Conservation (phyloP, 345 rosid genomes). For the Alliaria petiolata region DNA sequence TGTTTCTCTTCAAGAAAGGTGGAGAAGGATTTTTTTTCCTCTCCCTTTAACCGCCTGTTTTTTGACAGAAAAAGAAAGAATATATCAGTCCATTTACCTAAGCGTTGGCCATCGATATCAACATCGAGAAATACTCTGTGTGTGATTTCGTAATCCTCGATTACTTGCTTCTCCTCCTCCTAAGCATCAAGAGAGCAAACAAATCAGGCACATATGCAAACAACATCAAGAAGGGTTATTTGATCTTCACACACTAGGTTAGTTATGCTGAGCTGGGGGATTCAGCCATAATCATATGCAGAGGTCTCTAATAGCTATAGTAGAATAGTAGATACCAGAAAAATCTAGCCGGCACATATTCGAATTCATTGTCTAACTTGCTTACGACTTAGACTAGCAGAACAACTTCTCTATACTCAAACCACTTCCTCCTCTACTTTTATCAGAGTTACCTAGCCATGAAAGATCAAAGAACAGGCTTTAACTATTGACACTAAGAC, state of each 20-base stretch:
- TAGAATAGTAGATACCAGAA: neutral
- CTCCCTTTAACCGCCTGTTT: neutral
- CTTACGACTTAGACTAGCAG: neutral
- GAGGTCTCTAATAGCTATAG: neutral
- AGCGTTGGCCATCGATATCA: slow-evolving; percentile 83
- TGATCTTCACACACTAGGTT: too few species aligned
- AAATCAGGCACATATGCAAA: neutral
- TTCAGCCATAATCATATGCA: neutral
- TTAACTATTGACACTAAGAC: neutral
- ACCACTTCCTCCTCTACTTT: neutral
- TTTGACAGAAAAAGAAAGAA: neutral
- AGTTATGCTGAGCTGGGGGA: neutral
- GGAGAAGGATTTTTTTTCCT: neutral
- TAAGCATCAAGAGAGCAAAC: slow-evolving; percentile 30
- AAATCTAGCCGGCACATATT: neutral
- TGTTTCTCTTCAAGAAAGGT: neutral
- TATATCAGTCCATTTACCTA: slow-evolving; percentile 45
- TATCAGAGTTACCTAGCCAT: neutral
- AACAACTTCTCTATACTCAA: neutral
- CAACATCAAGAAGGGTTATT: too few species aligned
- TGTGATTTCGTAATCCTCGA: slow-evolving; percentile 65
- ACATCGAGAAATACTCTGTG: slow-evolving; percentile 91
- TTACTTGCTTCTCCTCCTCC: slow-evolving; percentile 50
- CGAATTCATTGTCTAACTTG: neutral
- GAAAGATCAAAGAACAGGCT: neutral